Conservation (phyloP, 345 rosid species). For the Gossypium herbaceum region DNA sequence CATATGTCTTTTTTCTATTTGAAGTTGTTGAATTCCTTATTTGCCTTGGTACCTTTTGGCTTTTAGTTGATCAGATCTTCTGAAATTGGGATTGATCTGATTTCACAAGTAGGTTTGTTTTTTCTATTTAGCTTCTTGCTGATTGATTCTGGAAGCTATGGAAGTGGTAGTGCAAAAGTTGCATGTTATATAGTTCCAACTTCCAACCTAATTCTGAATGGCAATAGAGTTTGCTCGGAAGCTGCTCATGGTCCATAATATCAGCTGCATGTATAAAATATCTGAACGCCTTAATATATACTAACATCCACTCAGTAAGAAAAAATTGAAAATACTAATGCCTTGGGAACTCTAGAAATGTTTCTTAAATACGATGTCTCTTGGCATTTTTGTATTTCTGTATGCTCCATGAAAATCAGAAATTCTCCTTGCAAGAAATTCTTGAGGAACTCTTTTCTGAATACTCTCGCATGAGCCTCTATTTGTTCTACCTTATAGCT, state of each 20-base stretch:
- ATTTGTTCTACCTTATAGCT: background rate
- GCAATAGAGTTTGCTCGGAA: background rate
- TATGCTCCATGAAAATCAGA: background rate
- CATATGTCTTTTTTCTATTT: background rate
- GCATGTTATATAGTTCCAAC: background rate
- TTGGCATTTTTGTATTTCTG: background rate
- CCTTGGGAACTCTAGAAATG: background rate
- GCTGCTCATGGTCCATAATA: background rate
- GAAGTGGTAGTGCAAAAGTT: background rate
- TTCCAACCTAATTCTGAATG: background rate
- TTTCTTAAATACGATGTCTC: background rate
- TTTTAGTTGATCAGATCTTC: background rate
- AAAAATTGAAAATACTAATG: background rate
- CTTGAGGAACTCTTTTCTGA: background rate
- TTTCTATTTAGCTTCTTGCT: background rate
- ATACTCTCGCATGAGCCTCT: background rate
- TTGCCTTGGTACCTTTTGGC: background rate
- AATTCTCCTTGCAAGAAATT: background rate
- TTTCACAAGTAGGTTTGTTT: background rate
- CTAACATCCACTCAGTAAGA: background rate
- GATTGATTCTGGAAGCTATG: background rate
- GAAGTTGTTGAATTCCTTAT: background rate
- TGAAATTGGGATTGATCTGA: background rate
- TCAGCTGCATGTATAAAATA: background rate
- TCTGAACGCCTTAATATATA: background rate